Base-by-base conservation (phyloP, 2,329 filamentous ascomycete genomes). In the Clonostachys rosea region DNA sequence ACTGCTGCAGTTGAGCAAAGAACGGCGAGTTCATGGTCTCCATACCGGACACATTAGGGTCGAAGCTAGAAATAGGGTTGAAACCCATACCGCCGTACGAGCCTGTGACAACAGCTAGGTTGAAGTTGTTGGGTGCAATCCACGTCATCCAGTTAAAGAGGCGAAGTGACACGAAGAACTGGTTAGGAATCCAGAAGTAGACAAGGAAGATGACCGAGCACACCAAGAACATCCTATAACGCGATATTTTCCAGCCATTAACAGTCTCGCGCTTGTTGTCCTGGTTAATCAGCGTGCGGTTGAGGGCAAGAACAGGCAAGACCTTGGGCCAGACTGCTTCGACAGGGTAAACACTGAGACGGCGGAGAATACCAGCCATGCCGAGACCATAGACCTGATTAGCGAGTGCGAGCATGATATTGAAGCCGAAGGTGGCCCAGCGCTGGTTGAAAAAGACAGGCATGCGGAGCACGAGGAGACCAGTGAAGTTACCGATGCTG, bases 121-220 rank as follows among this genome's bases (percentile, higher is more conserved):
- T 68, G 40, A 70, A 51, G 45, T 73, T 75, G 34, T 67, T 52
- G 0, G 73, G 73, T 1, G 70, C 58, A n/a, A 75, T 74, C 73
- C 72, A 76, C 0, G 70, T 70, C 62, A 75, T 74, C 71, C 72
- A 76, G 55, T 70, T 70, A 57, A 76, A 75, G 1, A 65, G 61
- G 14, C 62, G 62, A 3, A 75, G 57, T 2, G 67, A 69, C 0
- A 59, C 64, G 54, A 74, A 75, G 4, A 76, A 56, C 42, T 66
- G 72, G n/a, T 66, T 65, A 0, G 73, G 73, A 11, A 76, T 58
- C 71, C 71, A 76, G 55, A 72, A 76, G 57, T 71, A 76, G 18
- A 74, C 41, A 42, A 71, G 63, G 59, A 74, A 73, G 33, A 56
- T 54, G 40, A 59, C 40, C 13, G 61, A 62, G 16, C 56, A 57